Conservation (phyloP, 305 asterid genomes). For the Fraxinus latifolia region DNA sequence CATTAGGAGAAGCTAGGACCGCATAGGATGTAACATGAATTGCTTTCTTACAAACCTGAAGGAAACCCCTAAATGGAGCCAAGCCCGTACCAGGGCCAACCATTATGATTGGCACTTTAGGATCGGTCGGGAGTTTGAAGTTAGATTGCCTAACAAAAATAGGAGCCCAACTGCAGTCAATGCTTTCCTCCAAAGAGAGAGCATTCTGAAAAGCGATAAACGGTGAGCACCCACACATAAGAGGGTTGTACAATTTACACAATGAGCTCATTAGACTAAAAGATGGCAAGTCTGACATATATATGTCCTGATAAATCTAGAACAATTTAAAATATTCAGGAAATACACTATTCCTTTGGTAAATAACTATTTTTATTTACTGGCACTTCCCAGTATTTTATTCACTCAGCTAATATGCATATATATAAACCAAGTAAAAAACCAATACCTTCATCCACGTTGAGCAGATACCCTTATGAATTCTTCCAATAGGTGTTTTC, state of each 20-base stretch:
- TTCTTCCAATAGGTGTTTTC: slow-evolving; percentile 77
- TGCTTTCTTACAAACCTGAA: slow-evolving; percentile 59
- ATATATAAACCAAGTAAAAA: not conserved
- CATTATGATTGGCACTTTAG: slow-evolving; percentile 81
- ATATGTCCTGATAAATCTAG: not conserved
- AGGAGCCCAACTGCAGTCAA: slow-evolving; percentile 70
- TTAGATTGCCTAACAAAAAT: slow-evolving; percentile 81
- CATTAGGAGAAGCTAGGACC: not conserved
- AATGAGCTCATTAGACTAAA: not conserved
- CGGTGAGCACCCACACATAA: not conserved
- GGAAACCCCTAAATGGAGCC: slow-evolving; percentile 98
- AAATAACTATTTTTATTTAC: not conserved
- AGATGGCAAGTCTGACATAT: not conserved
- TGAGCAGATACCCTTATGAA: slow-evolving; percentile 95
- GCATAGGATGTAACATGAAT: not conserved
- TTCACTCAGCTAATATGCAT: not conserved
- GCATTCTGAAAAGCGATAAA: slow-evolving; percentile 58
- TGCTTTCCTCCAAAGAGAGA: slow-evolving; percentile 63
- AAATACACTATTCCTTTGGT: not conserved
- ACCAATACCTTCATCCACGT: slow-evolving; percentile 94
- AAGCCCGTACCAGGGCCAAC: slow-evolving; percentile 98
- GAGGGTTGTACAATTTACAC: not conserved
- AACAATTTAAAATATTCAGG: not conserved
- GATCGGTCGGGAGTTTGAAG: slow-evolving; percentile 87
- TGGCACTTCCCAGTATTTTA: not conserved